Evolutionary conservation across 345 rosid species (phyloP).

Genomic region (Hypericum perforatum): DNA sequence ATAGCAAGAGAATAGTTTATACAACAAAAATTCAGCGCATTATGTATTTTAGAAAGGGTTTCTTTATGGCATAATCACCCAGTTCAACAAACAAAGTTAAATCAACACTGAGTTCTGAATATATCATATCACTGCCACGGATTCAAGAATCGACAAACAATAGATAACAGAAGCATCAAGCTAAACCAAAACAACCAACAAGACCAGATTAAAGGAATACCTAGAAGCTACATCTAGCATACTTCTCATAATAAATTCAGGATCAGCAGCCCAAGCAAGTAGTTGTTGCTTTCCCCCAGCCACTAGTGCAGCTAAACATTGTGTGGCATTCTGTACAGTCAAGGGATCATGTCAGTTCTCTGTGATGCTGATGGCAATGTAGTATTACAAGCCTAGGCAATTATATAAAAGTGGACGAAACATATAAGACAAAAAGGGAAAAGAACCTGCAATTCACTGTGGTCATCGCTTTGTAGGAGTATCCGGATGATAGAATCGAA

Average conservation of each 20-base stretch:
- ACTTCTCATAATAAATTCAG: slow-evolving; percentile 68
- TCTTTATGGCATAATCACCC: too few species aligned
- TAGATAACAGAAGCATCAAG: background rate
- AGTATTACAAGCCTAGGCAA: slow-evolving; percentile 8
- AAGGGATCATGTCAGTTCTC: too few species aligned
- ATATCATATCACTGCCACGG: too few species aligned
- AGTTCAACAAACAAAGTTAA: too few species aligned
- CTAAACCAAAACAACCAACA: background rate
- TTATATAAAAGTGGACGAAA: background rate
- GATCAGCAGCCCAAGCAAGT: slow-evolving; percentile 76
- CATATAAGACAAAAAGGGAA: background rate
- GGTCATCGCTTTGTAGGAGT: slow-evolving; percentile 75
- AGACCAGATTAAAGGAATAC: slow-evolving; percentile 13
- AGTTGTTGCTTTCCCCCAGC: slow-evolving; percentile 63
- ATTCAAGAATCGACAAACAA: slow-evolving; percentile 3
- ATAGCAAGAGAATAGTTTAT: too few species aligned
- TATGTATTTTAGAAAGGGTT: too few species aligned
- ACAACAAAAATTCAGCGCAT: too few species aligned
- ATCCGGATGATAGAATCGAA: slow-evolving; percentile 67
- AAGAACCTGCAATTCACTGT: slow-evolving; percentile 85
- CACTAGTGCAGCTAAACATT: slow-evolving; percentile 78
- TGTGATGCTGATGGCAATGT: slow-evolving; percentile 6
- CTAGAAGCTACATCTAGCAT: slow-evolving; percentile 93
- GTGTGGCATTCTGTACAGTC: slow-evolving; percentile 67
- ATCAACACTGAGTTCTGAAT: too few species aligned